Conservation (phyloP, 805 yeast genomes). For the Starmerella bombi region DNA sequence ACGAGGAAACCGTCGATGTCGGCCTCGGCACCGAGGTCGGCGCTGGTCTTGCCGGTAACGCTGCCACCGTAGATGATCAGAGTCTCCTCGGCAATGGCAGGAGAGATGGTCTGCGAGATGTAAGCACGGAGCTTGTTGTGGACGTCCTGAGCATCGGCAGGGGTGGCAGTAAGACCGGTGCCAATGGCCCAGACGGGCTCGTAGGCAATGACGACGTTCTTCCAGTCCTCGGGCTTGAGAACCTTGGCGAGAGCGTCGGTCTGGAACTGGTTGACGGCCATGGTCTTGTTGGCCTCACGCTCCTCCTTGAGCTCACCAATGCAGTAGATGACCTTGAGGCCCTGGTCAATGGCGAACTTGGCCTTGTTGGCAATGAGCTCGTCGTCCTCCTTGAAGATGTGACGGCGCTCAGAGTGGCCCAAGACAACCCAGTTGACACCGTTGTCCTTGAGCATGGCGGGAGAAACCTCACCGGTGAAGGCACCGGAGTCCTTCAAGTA, state of each 20-base stretch:
- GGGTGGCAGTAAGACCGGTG: constrained; percentile 97
- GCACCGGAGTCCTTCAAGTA: constrained; percentile 87
- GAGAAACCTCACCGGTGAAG: constrained; percentile 93
- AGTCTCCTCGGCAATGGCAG: constrained; percentile 55
- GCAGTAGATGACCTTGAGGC: constrained; percentile 85
- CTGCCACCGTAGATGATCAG: constrained; percentile 98
- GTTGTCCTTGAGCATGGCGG: constrained; percentile 74
- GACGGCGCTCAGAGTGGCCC: constrained; percentile 98
- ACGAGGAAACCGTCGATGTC: constrained; percentile 98
- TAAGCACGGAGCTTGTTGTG: constrained; percentile 79
- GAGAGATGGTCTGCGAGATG: constrained; percentile 65
- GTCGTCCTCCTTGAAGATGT: constrained; percentile 78
- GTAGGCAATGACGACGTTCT: constrained; percentile 85
- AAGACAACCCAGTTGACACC: constrained; percentile 90
- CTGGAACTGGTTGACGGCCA: constrained; percentile 79
- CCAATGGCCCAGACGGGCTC: constrained; percentile 99
- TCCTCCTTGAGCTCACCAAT: constrained; percentile 96
- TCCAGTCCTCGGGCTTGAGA: constrained; percentile 63
- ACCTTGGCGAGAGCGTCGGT: constrained; percentile 73
- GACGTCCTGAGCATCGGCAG: constrained; percentile 93
- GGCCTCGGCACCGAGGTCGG: constrained; percentile 75
- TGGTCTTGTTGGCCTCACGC: constrained; percentile 77
- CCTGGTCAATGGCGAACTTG: constrained; percentile 81
- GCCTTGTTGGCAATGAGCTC: constrained; percentile 88
- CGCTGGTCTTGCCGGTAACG: constrained; percentile 88